phyloP scores from a whole-genome alignment of 2,329 filamentous ascomycete genomes.

The Aureobasidium leucospermi region DNA sequence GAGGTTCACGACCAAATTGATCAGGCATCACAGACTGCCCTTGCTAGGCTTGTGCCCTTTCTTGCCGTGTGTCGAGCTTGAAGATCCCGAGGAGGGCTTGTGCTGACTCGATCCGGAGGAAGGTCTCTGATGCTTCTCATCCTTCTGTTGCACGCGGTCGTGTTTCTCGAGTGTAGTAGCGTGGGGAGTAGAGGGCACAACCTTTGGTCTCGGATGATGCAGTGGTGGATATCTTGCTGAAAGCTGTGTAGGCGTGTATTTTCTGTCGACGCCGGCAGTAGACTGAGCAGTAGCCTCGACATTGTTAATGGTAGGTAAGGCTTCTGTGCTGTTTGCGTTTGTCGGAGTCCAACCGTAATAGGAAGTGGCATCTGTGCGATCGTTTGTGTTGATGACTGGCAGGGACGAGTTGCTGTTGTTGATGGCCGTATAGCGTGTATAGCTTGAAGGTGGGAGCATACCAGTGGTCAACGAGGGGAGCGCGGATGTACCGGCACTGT shows the following conservation, averaged over 20 bases:
- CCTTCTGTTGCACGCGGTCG: neutral
- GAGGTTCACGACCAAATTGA: neutral
- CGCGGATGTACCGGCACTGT: neutral
- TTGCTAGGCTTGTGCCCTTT: neutral
- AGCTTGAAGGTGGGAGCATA: neutral
- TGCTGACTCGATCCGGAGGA: neutral
- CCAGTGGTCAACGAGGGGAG: neutral
- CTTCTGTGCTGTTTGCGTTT: neutral
- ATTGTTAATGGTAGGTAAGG: neutral
- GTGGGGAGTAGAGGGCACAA: slow-evolving; percentile 3
- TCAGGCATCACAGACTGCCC: neutral
- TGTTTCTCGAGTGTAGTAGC: slow-evolving; percentile 3
- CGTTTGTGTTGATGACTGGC: neutral
- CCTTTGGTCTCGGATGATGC: neutral
- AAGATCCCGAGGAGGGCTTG: neutral
- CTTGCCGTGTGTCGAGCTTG: neutral
- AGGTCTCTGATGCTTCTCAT: neutral
- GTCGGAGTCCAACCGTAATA: slow-evolving; percentile 3
- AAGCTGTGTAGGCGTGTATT: neutral
- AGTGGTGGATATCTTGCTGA: neutral
- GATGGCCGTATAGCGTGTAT: neutral
- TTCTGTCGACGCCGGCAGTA: neutral
- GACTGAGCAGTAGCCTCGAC: neutral
- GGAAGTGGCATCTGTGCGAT: neutral
- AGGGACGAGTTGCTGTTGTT: neutral